A percentile compares a stretch with the other conserved stretches of the same genome.
Evolutionary conservation across 2,329 filamentous ascomycete species (phyloP).

Genomic region (Paracamarosporium sp.): DNA sequence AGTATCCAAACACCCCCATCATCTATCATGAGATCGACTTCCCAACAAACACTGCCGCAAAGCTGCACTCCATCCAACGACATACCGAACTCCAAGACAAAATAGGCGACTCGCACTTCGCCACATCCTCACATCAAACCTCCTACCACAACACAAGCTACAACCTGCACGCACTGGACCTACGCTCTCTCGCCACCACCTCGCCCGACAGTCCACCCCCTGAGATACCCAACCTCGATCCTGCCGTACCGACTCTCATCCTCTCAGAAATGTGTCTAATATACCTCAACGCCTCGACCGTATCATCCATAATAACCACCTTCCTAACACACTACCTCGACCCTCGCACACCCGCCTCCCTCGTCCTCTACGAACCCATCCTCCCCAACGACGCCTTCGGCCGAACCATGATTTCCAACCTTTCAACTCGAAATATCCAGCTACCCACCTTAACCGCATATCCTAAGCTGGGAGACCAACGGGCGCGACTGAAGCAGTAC

Average conservation of each 20-base stretch:
- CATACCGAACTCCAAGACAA: constrained; percentile 37
- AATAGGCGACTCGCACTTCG: constrained; percentile 33
- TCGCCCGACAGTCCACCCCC: constrained; percentile 25
- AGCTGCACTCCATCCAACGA: constrained; percentile 57
- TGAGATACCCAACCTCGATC: constrained; percentile 55
- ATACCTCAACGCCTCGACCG: constrained; percentile 75
- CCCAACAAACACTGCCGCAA: constrained; percentile 71
- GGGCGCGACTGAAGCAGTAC: constrained; percentile 67
- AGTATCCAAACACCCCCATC: constrained; percentile 54
- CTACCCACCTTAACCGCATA: constrained; percentile 84
- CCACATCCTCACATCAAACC: constrained; percentile 33
- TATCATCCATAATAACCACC: constrained; percentile 65
- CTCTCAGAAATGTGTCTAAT: constrained; percentile 96
- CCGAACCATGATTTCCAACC: constrained; percentile 88
- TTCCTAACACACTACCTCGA: constrained; percentile 45
- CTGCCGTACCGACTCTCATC: constrained; percentile 76
- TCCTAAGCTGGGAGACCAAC: constrained; percentile 71
- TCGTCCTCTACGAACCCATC: constrained; percentile 90
- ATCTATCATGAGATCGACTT: constrained; percentile 96
- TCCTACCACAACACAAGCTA: constrained; percentile 58
- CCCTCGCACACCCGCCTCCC: constrained; percentile 58
- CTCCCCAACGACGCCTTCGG: constrained; percentile 86
- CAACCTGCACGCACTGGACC: constrained; percentile 67
- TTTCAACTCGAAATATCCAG: constrained; percentile 79
- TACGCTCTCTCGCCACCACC: constrained; percentile 63